Percentiles rank a stretch among this genome's conserved stretches.
Evolutionary conservation across 1,284 basidiomycete species (phyloP).

Genomic region (Irpex sp.): DNA sequence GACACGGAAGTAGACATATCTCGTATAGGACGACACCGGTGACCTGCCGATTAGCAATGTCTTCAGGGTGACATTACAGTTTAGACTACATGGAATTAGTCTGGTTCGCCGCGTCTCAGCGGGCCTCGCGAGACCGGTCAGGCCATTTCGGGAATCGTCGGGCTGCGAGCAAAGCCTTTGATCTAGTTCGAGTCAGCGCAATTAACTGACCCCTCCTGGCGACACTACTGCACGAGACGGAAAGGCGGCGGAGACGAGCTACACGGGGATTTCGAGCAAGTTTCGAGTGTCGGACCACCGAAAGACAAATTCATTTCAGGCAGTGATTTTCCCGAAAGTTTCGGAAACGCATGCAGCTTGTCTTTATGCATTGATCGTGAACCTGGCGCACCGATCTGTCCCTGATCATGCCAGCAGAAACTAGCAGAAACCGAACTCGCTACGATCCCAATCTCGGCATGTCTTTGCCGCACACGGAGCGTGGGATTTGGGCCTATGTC

Average conservation of each 20-base stretch:
- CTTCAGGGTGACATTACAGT: neutral
- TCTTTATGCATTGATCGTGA: conserved; percentile 1
- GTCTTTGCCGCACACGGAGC: conserved; percentile 10
- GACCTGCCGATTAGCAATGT: neutral
- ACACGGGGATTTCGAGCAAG: neutral
- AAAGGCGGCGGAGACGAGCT: neutral
- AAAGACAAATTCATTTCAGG: neutral
- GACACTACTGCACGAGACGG: neutral
- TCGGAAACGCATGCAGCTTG: neutral
- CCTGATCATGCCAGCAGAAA: neutral
- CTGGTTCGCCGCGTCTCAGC: neutral
- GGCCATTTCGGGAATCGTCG: neutral
- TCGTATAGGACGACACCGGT: too few relatives aligned
- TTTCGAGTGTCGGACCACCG: neutral
- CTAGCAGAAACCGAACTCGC: neutral
- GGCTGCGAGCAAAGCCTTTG: neutral
- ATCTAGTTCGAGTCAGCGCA: neutral
- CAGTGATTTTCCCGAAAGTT: neutral
- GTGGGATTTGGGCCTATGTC: neutral
- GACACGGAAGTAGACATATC: neutral
- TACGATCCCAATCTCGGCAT: conserved; percentile 3
- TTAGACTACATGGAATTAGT: neutral
- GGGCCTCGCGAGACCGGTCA: neutral
- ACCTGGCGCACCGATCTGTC: neutral
- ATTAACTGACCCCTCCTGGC: neutral